Base-by-base conservation (phyloP, 129 eudicot genomes). In the Flaveria linearis region DNA sequence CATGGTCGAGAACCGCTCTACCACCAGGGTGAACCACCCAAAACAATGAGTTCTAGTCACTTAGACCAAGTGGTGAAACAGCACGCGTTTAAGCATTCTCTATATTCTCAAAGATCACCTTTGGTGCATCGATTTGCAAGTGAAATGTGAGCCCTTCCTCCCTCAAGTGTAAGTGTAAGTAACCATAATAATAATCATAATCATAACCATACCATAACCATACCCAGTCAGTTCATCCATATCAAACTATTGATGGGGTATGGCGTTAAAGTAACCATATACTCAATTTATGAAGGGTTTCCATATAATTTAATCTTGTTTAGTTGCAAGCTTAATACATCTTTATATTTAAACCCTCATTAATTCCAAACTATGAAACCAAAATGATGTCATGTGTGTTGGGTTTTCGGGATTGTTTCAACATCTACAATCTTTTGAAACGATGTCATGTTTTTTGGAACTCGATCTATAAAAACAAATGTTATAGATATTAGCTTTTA, bases 71-170 rank as follows among this genome's bases (percentile, higher is more conserved):
- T 17, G 82, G 82, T 9, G 50, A 16, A 43, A 84, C 73, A 0
- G 66, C 85, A 2, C 52, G 73, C 15, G 50, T 30, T 2, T 72
- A 64, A 0, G 55, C 62, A 49, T 73, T 69, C 69, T 80, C 72
- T 0, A 84, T 84, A 53, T 80, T 80, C n/a, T 71, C 58, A 0
- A 69, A 80, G 5, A 84, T 84, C 17, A 84, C 9, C 18, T 76
- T 66, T 3, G 82, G 87, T 3, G 71, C 80, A 11, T 76, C 80
- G 39, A 80, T 76, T 0, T 68, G 17, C 39, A 81, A 60, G 47
- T 81, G 86, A 47, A 85, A 74, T 0, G 82, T 85, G 14, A 85
- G 86, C 23, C 88, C 88, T 43, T 69, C 79, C 10, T 85, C 86
- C 15, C 84, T 69, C 28, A 85, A 53, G 72, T 78, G 86, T 17